Evolutionary conservation across 805 yeast genomes (phyloP), one percentile per base, ranked within the genome.

Genomic region (Cyberlindnera saturnus): DNA sequence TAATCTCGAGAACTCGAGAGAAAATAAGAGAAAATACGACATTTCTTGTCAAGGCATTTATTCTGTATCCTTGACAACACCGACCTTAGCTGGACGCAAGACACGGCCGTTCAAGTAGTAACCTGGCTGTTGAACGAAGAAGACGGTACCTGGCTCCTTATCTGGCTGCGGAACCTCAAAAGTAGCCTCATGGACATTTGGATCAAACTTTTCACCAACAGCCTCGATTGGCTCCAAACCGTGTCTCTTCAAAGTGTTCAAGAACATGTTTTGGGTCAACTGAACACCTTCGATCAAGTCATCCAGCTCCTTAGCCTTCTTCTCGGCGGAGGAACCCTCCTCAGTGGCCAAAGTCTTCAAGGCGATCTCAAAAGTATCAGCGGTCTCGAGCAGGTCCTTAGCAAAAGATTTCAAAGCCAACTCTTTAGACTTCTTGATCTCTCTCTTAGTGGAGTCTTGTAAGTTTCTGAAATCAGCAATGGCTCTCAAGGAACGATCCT

Each of bases 71-170:
- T 72, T 69, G 43, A 74, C 79, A 55, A 74, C 61, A 54, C 79
- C 79, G 53, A 74, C 79, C 67, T 74, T 74, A 38, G 79, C 78
- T 33, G 79, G 77, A 65, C 79, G 71, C 61, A 74, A 69, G 33
- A 74, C 79, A 54, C 79, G 64, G 41, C 69, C 61, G 61, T 74
- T 74, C 56, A 74, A 67, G 44, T 67, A 68, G 63, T 70, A 74
- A 44, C 79, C 79, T 19, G 67, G 67, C 59, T 69, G 78, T 59
- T 74, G 77, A 46, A 74, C 77, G 51, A 71, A 75, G 68, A 74
- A 73, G 43, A 74, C 74, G 10, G 77, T 67, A 42, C 77, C 77
- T 16, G 77, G 70, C 57, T 71, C 75, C 59, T 74, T 72, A 54
- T 72, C 79, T 23, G 79, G 74, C 53, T 73, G 78, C 42, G 77